These are phyloP conservation scores for Fusarium humuli DNA, from an alignment of 2,329 filamentous ascomycete genomes.

Conservation along the genomic window DNA sequence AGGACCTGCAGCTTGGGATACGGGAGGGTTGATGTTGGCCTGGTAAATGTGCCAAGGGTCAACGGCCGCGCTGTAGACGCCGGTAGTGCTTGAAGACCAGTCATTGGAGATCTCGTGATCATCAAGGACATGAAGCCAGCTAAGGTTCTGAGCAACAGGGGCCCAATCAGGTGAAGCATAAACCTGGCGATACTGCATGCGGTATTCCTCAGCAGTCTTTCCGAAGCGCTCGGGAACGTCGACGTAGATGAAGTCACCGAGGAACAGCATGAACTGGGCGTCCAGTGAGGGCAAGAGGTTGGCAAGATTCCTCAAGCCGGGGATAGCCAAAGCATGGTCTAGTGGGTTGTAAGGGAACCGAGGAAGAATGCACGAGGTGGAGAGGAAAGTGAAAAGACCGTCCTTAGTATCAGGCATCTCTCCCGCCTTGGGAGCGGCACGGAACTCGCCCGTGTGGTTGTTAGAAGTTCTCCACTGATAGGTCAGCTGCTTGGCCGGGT, in stretches of 20 bases:
- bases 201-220: conserved; percentile 78
- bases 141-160: conserved; percentile 78
- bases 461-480: conserved; percentile 92
- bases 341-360: conserved; percentile 89
- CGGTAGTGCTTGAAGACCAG: conserved; percentile 85
- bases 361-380: conserved; percentile 91
- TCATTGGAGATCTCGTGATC: conserved; percentile 98
- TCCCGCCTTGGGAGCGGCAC: conserved; percentile 78
- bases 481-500: conserved; percentile 73
- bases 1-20: conserved; percentile 63
- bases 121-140: conserved; percentile 97
- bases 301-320: conserved; percentile 81
- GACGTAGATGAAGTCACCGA: conserved; percentile 90
- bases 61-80: conserved; percentile 81
- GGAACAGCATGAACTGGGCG: conserved; percentile 83
- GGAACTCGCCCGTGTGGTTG: conserved; percentile 85
- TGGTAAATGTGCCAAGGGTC: conserved; percentile 93
- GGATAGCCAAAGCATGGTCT: conserved; percentile 84
- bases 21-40: conserved; percentile 82
- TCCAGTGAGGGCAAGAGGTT: conserved; percentile 76
- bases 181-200: conserved; percentile 93
- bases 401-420: conserved; percentile 68
- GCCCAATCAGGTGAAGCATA: conserved; percentile 96
- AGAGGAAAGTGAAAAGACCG: conserved; percentile 87
- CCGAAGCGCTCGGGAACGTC: conserved; percentile 89